These are phyloP conservation scores for Sarocladium strictum DNA, from an alignment of 2,329 filamentous ascomycete species.

Conservation along the genomic window DNA sequence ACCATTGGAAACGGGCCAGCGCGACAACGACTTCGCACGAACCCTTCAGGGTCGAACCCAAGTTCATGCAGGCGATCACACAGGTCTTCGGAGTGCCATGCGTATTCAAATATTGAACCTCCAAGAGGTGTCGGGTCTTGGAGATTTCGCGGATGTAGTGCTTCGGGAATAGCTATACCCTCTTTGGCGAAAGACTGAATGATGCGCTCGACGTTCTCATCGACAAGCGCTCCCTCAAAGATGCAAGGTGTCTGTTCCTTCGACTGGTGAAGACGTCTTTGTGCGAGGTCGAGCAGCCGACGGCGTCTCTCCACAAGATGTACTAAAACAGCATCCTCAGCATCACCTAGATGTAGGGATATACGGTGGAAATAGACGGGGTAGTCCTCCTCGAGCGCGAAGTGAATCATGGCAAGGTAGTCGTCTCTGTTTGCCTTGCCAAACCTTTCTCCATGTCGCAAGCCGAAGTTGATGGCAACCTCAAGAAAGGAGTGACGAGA, in stretches of 20 bases:
- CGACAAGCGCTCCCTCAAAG: background rate
- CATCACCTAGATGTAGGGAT: background rate
- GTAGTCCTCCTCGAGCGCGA: background rate
- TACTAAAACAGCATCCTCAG: background rate
- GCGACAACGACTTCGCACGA: background rate
- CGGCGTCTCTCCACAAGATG: background rate
- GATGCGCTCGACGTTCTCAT: background rate
- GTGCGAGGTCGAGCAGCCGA: background rate
- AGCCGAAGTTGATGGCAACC: background rate
- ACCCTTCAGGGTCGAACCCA: constrained; percentile 1
- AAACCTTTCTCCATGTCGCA: background rate
- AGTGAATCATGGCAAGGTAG: background rate
- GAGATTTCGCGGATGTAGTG: background rate
- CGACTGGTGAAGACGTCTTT: background rate
- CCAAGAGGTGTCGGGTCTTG: background rate
- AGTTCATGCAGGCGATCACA: background rate
- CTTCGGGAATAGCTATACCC: background rate
- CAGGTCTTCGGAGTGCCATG: background rate
- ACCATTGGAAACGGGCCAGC: background rate
- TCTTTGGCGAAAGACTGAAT: background rate
- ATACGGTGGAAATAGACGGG: constrained; percentile 2
- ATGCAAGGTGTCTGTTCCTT: background rate
- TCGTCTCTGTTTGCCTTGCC: background rate
- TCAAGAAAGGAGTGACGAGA: background rate
- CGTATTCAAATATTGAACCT: background rate